Evolutionary conservation across 2,329 filamentous ascomycete genomes (phyloP).

Genomic region (Fusarium haematococcum): DNA sequence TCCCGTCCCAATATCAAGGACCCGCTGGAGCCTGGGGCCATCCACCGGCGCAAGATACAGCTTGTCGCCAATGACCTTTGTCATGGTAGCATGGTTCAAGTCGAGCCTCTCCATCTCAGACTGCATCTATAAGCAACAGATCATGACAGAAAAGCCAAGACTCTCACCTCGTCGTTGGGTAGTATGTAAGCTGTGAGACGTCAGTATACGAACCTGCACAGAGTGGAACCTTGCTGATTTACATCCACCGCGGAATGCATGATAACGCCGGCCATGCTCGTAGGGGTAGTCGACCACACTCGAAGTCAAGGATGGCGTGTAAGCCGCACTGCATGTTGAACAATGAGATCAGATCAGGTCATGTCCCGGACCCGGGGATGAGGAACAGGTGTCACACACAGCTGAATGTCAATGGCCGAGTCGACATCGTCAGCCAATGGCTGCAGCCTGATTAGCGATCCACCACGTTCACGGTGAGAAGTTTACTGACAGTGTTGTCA

Average conservation of each 20-base stretch:
- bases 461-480: neutral
- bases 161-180: slow-evolving; percentile 8
- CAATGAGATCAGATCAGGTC: neutral
- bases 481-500: neutral
- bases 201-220: neutral
- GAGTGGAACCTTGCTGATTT: neutral
- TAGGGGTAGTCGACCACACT: slow-evolving; percentile 40
- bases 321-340: neutral
- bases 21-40: slow-evolving; percentile 43
- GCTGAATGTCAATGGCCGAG: neutral
- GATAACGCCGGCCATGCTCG: slow-evolving; percentile 46
- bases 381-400: neutral
- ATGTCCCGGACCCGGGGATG: neutral
- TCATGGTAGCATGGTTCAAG: slow-evolving; percentile 49
- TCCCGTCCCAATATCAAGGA: slow-evolving; percentile 59
- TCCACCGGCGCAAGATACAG: slow-evolving; percentile 42
- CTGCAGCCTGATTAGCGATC: neutral
- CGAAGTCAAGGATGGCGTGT: neutral
- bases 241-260: slow-evolving; percentile 48
- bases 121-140: neutral
- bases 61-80: slow-evolving; percentile 36
- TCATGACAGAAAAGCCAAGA: neutral
- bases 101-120: slow-evolving; percentile 52
- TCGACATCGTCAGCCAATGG: neutral
- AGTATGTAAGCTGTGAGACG: slow-evolving; percentile 4